A percentile compares a stretch with the other conserved stretches of the same genome.
Evolutionary conservation across 2,329 filamentous ascomycete genomes (phyloP).

Genomic region (Fusarium secorum): DNA sequence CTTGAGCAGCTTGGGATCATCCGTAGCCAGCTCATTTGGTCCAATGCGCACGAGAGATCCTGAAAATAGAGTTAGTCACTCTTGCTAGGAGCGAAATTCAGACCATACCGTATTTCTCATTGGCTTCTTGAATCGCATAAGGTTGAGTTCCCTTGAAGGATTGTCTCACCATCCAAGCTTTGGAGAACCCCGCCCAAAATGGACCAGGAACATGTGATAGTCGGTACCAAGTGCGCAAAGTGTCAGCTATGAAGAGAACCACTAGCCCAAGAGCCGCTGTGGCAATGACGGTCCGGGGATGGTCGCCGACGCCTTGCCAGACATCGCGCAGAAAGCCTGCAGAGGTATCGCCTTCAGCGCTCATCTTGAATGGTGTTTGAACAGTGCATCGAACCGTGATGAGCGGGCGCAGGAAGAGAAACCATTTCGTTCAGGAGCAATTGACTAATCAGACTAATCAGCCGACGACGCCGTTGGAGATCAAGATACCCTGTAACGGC

Average conservation of each 20-base stretch:
- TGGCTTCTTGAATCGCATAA: slow-evolving; percentile 29
- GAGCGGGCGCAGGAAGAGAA: background rate
- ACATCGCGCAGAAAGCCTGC: background rate
- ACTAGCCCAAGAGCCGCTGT: background rate
- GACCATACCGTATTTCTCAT: slow-evolving; percentile 9
- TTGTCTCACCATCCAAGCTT: slow-evolving; percentile 44
- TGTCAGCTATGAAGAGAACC: slow-evolving; percentile 18
- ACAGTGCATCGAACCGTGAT: background rate
- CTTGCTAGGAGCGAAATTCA: accelerated
- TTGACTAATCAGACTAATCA: background rate
- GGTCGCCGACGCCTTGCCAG: background rate
- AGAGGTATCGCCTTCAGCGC: background rate
- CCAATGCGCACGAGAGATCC: slow-evolving; percentile 9
- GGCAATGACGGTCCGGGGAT: background rate
- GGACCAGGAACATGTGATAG: slow-evolving; percentile 48
- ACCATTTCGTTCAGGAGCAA: background rate
- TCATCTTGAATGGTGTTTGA: background rate
- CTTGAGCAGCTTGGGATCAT: slow-evolving; percentile 38
- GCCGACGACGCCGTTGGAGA: background rate
- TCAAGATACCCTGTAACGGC: background rate
- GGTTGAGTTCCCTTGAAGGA: slow-evolving; percentile 41
- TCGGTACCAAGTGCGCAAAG: slow-evolving; percentile 41
- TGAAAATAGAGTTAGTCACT: background rate
- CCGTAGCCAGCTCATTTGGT: slow-evolving; percentile 9
- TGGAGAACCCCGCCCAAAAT: slow-evolving; percentile 45